Conservation (phyloP, 495 filamentous ascomycete genomes). For the Penicillium coprophilum region DNA sequence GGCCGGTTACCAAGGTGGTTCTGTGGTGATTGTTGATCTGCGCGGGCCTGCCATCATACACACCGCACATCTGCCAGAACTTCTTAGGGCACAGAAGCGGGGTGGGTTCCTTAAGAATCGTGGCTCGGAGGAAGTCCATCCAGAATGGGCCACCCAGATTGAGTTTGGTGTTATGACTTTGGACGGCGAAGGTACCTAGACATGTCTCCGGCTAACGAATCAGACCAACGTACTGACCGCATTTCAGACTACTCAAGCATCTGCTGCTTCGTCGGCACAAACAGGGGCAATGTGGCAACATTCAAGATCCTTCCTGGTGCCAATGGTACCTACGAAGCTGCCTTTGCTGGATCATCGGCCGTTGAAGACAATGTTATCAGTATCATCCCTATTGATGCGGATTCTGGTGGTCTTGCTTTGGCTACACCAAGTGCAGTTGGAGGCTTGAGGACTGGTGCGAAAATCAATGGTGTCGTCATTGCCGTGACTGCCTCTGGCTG, state of each 20-base stretch:
- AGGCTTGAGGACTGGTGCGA: slow-evolving; percentile 65
- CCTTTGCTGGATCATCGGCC: slow-evolving; percentile 62
- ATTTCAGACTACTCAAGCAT: slow-evolving; percentile 82
- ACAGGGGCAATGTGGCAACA: slow-evolving; percentile 74
- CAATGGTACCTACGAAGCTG: slow-evolving; percentile 68
- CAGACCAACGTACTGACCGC: slow-evolving; percentile 20
- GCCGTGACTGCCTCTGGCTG: slow-evolving; percentile 71
- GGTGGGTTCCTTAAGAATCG: slow-evolving; percentile 61
- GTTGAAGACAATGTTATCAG: slow-evolving; percentile 72
- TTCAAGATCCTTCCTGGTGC: slow-evolving; percentile 82
- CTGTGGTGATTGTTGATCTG: slow-evolving; percentile 77
- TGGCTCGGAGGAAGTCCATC: slow-evolving; percentile 42
- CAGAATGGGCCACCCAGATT: slow-evolving; percentile 73
- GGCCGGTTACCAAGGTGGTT: slow-evolving; percentile 77
- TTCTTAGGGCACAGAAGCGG: slow-evolving; percentile 67
- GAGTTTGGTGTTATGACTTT: slow-evolving; percentile 94
- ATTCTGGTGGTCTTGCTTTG: slow-evolving; percentile 69
- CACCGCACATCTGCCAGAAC: slow-evolving; percentile 61
- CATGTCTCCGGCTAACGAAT: neutral
- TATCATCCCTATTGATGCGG: slow-evolving; percentile 74
- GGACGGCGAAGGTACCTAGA: slow-evolving; percentile 69
- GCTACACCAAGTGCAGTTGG: slow-evolving; percentile 73
- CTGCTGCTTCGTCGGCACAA: slow-evolving; percentile 87
- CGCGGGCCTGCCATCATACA: slow-evolving; percentile 88
- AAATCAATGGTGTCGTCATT: slow-evolving; percentile 69